Conservation (phyloP, 73 alveolate genomes). For the Effrenium voratum region DNA sequence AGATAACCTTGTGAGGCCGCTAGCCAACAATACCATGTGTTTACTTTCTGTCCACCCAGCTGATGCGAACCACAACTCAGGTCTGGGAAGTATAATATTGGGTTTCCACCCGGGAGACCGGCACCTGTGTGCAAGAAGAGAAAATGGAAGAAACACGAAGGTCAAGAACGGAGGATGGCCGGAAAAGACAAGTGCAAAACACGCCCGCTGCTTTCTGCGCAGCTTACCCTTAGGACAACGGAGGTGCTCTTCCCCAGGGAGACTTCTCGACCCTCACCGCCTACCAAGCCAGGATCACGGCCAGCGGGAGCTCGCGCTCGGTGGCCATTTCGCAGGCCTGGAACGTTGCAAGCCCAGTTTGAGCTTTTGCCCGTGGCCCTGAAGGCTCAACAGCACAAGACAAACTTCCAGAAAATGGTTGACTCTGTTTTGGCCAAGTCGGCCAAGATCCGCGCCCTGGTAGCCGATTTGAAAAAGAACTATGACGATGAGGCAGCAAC, state of each 20-base stretch:
- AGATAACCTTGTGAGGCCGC: not conserved
- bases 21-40: not conserved
- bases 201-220: no score
- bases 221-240: no score
- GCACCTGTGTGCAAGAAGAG: not conserved
- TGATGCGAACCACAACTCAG: not conserved
- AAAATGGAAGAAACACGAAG: not conserved
- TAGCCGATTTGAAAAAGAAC: not conserved
- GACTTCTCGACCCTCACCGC: no score
- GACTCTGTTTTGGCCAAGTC: not conserved
- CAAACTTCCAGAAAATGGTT: not conserved
- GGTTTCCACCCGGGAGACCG: not conserved
- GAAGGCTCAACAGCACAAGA: not conserved
- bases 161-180: not conserved
- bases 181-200: not conserved
- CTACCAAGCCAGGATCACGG: not conserved
- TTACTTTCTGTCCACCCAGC: no score
- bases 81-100: constrained; percentile 30
- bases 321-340: not conserved
- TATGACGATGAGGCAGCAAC: not conserved
- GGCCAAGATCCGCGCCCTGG: not conserved
- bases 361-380: not conserved
- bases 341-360: not conserved
- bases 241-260: no score
- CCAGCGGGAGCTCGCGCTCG: not conserved